Evolutionary conservation across 75 land plant genomes (phyloP).

Genomic region (Selaginella tamariscina): DNA sequence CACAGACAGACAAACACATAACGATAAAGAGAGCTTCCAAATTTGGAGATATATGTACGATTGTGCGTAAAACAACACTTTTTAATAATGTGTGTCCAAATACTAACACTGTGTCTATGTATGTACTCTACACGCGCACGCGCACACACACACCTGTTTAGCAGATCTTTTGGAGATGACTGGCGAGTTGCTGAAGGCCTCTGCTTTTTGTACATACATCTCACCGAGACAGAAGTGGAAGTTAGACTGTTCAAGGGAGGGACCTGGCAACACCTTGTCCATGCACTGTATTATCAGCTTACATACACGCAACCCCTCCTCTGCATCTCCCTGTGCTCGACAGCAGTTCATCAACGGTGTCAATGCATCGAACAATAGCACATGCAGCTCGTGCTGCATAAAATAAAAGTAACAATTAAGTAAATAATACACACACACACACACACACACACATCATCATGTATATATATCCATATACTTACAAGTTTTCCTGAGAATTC

Average conservation of each 20-base stretch:
- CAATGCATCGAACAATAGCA: conserved; percentile 36
- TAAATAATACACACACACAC: too few species aligned
- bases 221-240: conserved; percentile 39
- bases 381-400: conserved; percentile 34
- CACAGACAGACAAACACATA: too few species aligned
- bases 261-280: conserved; percentile 30
- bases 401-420: too few species aligned
- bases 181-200: conserved; percentile 16
- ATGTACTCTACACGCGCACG: too few species aligned
- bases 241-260: conserved; percentile 34
- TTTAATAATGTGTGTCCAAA: too few species aligned
- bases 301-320: conserved; percentile 29
- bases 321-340: conserved; percentile 38
- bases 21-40: too few species aligned
- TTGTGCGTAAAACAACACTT: too few species aligned
- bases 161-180: conserved; percentile 24
- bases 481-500: conserved; percentile 36
- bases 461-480: not conserved
- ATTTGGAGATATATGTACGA: too few species aligned
- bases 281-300: conserved; percentile 24
- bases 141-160: too few species aligned
- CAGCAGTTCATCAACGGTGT: conserved; percentile 42
- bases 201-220: conserved; percentile 30
- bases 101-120: too few species aligned
- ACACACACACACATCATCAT: not conserved